A percentile compares a stretch with the other conserved stretches of the same genome.
Conservation (phyloP, 768 basidiomycete genomes). For the Amanita rubescens region DNA sequence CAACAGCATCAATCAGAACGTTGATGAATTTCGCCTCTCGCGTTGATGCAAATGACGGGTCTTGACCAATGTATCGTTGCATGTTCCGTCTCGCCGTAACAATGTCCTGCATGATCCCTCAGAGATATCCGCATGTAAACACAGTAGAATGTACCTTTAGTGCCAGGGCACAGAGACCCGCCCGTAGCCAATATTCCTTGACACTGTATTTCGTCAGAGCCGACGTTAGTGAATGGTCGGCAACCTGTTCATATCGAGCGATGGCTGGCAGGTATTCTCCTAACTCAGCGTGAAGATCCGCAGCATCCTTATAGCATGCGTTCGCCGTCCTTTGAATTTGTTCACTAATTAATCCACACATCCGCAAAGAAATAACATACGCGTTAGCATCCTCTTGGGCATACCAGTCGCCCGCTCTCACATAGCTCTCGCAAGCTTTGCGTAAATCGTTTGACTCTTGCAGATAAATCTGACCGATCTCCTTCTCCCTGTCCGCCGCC, state of each 20-base stretch:
- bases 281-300: constrained; percentile 87
- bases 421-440: constrained; percentile 87
- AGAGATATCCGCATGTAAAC: background rate
- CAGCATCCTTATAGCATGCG: constrained; percentile 92
- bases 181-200: constrained; percentile 93
- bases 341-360: background rate
- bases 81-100: constrained; percentile 79
- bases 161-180: constrained; percentile 83
- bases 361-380: constrained; percentile 40
- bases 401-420: constrained; percentile 94
- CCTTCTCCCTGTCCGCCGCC: constrained; percentile 96
- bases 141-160: constrained; percentile 59
- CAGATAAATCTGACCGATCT: constrained; percentile 92
- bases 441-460: constrained; percentile 72
- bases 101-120: constrained; percentile 56
- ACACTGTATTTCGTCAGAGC: constrained; percentile 96
- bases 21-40: constrained; percentile 88
- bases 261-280: constrained; percentile 84
- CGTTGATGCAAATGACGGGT: constrained; percentile 79
- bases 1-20: constrained; percentile 67
- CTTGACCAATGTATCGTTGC: constrained; percentile 69
- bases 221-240: constrained; percentile 70
- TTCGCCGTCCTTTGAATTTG: constrained; percentile 75
- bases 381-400: constrained; percentile 94
- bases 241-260: constrained; percentile 84